Percentiles rank a stretch among this genome's conserved stretches.
Evolutionary conservation across 139 green algal species (phyloP).

Genomic region (Chlamydomonas sp.): DNA sequence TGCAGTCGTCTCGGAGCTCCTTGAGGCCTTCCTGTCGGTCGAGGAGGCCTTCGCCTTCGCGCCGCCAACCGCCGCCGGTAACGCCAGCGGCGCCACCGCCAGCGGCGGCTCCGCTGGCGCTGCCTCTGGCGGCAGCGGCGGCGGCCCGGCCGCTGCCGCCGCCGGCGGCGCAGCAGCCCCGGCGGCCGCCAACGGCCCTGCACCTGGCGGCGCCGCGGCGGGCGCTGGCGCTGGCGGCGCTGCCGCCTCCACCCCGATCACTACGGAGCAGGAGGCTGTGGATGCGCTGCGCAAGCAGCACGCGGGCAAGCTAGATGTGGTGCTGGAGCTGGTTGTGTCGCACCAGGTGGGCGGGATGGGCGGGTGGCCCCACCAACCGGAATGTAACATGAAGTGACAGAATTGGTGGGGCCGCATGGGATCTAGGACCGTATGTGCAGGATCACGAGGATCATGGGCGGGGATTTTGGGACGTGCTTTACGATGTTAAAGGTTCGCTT

Average conservation of each 20-base stretch:
- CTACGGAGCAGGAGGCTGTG: conserved; percentile 91
- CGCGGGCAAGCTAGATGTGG: conserved; percentile 49
- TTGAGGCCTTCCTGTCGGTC: conserved; percentile 83
- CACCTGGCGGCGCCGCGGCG: neutral
- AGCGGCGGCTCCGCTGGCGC: too few species aligned
- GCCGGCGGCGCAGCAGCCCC: neutral
- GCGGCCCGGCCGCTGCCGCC: neutral
- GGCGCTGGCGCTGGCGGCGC: conserved; percentile 14
- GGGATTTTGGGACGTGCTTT: too few species aligned
- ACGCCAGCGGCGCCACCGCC: neutral
- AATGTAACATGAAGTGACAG: too few species aligned
- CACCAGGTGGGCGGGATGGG: neutral
- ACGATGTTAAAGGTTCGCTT: too few species aligned
- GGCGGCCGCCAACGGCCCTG: conserved; percentile 4
- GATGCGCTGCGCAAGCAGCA: conserved; percentile 80
- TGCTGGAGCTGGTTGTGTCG: conserved; percentile 85
- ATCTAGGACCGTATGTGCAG: too few species aligned
- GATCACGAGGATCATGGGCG: too few species aligned
- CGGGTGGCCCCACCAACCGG: too few species aligned
- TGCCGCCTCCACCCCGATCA: neutral
- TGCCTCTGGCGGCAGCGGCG: neutral
- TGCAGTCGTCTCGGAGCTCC: conserved; percentile 67
- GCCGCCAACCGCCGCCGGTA: neutral
- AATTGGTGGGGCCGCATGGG: too few species aligned
- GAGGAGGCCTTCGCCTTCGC: conserved; percentile 74